Evolutionary conservation across 768 basidiomycete species (phyloP).

Genomic region (Kwoniella mangroviensis): DNA sequence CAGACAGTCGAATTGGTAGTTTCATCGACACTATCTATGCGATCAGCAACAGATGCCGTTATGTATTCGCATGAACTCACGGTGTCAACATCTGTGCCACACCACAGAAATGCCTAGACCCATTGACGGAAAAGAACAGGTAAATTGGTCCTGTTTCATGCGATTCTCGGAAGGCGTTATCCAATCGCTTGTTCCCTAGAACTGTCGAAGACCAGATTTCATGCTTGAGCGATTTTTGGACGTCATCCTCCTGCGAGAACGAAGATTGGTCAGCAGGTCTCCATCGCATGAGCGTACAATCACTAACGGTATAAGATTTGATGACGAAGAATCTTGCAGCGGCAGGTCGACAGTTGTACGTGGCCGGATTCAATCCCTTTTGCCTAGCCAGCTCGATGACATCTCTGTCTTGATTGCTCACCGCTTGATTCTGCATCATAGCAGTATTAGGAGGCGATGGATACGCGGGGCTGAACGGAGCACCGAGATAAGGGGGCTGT

Average conservation of each 20-base stretch:
- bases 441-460: constrained; percentile 29
- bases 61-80: constrained; percentile 60
- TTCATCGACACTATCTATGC: constrained; percentile 73
- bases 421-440: constrained; percentile 12
- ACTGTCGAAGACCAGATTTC: constrained; percentile 98
- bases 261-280: too few species aligned
- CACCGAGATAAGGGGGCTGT: constrained; percentile 17
- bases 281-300: too few species aligned
- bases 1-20: constrained; percentile 93
- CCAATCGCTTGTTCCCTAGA: constrained; percentile 94
- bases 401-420: constrained; percentile 35
- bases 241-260: constrained; percentile 73
- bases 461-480: constrained; percentile 24
- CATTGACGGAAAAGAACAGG: constrained; percentile 97
- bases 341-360: constrained; percentile 49
- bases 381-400: constrained; percentile 50
- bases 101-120: constrained; percentile 84
- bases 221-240: constrained; percentile 96
- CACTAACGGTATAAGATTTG: constrained; percentile 85
- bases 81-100: constrained; percentile 98
- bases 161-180: constrained; percentile 97
- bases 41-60: background rate
- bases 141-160: constrained; percentile 91
- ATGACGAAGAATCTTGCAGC: constrained; percentile 95
- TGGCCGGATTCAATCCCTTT: constrained; percentile 52